Evolutionary conservation across 2,329 filamentous ascomycete species (phyloP).

Genomic region (Penicillium sp.): DNA sequence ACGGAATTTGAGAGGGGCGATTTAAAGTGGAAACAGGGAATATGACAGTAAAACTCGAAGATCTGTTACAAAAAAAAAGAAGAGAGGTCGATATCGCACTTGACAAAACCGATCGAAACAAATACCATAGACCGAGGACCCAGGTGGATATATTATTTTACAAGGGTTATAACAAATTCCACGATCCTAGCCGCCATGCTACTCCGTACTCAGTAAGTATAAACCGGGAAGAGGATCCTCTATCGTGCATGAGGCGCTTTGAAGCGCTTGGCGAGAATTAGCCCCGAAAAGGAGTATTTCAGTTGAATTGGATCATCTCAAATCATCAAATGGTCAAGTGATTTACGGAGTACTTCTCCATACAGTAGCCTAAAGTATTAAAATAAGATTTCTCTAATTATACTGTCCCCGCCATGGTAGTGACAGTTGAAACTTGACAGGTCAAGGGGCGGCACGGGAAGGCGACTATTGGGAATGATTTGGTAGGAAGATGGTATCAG

Average conservation of each 20-base stretch:
- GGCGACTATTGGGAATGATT: slow-evolving; percentile 22
- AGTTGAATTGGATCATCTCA: not conserved
- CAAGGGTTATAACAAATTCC: not conserved
- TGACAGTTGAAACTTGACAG: slow-evolving; percentile 22
- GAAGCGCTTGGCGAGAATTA: slow-evolving; percentile 6
- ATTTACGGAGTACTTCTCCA: not conserved
- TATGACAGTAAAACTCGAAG: not conserved
- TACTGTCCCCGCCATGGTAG: slow-evolving; percentile 6
- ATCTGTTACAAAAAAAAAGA: not conserved
- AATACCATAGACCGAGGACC: not conserved
- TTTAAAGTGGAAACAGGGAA: not conserved
- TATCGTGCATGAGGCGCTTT: slow-evolving; percentile 23
- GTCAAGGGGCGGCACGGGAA: slow-evolving; percentile 14
- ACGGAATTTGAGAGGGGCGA: not conserved
- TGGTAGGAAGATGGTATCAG: slow-evolving; percentile 1
- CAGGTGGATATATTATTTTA: not conserved
- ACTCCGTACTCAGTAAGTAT: not conserved
- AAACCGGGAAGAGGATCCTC: slow-evolving; percentile 11
- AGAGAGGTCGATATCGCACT: slow-evolving; percentile 7
- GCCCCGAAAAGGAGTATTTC: not conserved
- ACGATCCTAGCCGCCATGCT: not conserved
- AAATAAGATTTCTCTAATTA: not conserved
- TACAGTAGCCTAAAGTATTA: not conserved
- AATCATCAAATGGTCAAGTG: not conserved
- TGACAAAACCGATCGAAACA: slow-evolving; percentile 15